Conservation (phyloP, 2,329 filamentous ascomycete species). For the Alternaria tenuissima region DNA sequence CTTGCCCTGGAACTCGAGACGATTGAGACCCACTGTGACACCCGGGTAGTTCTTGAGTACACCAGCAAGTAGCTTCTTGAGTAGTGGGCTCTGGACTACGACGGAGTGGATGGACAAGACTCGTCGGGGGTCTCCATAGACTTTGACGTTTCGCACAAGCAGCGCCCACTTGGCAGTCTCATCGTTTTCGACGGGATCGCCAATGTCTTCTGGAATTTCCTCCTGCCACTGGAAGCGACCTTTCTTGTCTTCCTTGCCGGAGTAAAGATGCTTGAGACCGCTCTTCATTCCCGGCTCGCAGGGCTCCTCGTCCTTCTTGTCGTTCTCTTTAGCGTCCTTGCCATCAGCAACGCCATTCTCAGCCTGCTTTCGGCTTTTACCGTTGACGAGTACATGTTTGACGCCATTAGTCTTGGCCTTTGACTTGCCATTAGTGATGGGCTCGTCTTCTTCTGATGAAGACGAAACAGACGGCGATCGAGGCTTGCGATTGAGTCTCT, state of each 20-base stretch:
- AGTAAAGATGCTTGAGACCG: conserved; percentile 59
- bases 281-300: conserved; percentile 49
- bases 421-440: not conserved
- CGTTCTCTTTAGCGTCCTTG: conserved; percentile 10
- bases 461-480: conserved; percentile 8
- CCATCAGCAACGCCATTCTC: not conserved
- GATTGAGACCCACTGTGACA: conserved; percentile 67
- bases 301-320: conserved; percentile 21
- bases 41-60: conserved; percentile 69
- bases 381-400: conserved; percentile 26
- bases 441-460: conserved; percentile 7
- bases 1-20: conserved; percentile 67
- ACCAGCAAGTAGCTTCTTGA: conserved; percentile 65
- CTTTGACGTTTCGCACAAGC: conserved; percentile 53
- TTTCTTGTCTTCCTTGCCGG: conserved; percentile 54
- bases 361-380: conserved; percentile 8
- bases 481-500: not conserved
- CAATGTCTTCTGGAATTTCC: conserved; percentile 45
- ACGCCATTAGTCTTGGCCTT: conserved; percentile 13
- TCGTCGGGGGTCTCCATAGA: conserved; percentile 62
- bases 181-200: conserved; percentile 63
- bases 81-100: conserved; percentile 69
- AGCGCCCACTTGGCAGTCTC: conserved; percentile 67
- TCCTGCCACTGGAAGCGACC: conserved; percentile 47
- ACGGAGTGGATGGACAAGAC: conserved; percentile 70